Base-by-base conservation (phyloP, 768 basidiomycete species). In the Pisolithus orientalis region DNA sequence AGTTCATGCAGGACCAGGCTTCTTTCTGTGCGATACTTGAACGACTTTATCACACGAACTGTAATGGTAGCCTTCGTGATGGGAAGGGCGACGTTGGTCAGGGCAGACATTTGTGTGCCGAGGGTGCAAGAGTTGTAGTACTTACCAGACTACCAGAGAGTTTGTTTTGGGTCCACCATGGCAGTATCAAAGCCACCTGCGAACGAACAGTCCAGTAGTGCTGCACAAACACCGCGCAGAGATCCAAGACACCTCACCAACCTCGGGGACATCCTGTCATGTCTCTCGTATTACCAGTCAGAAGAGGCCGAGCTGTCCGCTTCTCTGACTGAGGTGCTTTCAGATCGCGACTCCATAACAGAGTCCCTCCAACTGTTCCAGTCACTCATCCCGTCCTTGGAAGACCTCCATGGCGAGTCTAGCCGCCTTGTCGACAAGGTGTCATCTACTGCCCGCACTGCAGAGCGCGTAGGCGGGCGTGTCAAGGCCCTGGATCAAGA, bases 21-120 rank as follows among this genome's bases (percentile, higher is more conserved):
- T 59, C 85, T 86, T 65, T 92, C 88, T 50, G 94, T 97, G 51
- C 95, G 81, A 68, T 83, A 97, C 63, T 83, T 84, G 66, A 99
- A 95, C 17, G 90, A 93, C 66, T 99, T 99, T 73, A 99, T 90
- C 56, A 97, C 78, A 31, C 95, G 84, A 46, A 98, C 68, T 6
- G 95, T 98, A 52, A 98, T 71, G 5, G 91, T 93, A 21, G 92
- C 91, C 55, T 83, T 76, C 2, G 86, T 85, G 59, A 72, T 77
- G 9, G 91, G 87, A 3, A 78, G 74, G 28, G 82, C 74, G 49
- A 78, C 72, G 70, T 86, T 93, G 40, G 84, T 84, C 39, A 84
- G 74, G 6, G 25, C 34, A 34, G 34, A 34, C 34, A 34, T 34
- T 34, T 43, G 21, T 32, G 69, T 60, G 51, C 77, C 73, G 46